phyloP scores from a whole-genome alignment of 306 rosid genomes.

The Malus sylvestris region DNA sequence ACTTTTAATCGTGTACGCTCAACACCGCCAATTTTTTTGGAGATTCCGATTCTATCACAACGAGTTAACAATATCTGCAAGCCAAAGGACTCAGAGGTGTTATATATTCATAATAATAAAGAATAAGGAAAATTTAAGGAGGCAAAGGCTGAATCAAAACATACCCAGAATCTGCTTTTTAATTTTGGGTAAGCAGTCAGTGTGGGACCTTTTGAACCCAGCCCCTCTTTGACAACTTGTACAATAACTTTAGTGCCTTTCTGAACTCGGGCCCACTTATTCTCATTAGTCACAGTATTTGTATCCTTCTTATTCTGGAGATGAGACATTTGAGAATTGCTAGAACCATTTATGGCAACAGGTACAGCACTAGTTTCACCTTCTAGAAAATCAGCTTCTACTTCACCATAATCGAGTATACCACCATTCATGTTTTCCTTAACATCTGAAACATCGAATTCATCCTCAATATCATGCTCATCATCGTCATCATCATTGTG shows the following conservation, averaged over 20 bases:
- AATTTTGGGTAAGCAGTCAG: slow-evolving; percentile 79
- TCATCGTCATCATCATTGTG: slow-evolving; percentile 52
- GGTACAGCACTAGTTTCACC: slow-evolving; percentile 37
- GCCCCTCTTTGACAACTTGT: slow-evolving; percentile 94
- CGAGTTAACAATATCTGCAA: slow-evolving; percentile 67
- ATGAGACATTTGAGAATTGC: slow-evolving; percentile 33
- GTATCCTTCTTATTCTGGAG: slow-evolving; percentile 38
- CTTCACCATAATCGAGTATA: slow-evolving; percentile 49
- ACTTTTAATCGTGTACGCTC: slow-evolving; percentile 91
- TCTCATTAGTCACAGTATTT: slow-evolving; percentile 27
- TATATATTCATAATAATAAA: slow-evolving; percentile 8
- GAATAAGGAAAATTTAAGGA: not conserved
- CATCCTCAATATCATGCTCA: slow-evolving; percentile 72
- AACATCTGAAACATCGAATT: slow-evolving; percentile 57
- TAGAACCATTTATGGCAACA: slow-evolving; percentile 41
- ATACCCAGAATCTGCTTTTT: slow-evolving; percentile 97
- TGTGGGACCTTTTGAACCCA: slow-evolving; percentile 87
- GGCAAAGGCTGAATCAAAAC: slow-evolving; percentile 8
- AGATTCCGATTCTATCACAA: slow-evolving; percentile 74
- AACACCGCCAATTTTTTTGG: slow-evolving; percentile 65
- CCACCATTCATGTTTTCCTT: slow-evolving; percentile 49
- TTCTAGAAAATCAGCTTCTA: slow-evolving; percentile 51
- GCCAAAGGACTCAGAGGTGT: slow-evolving; percentile 22
- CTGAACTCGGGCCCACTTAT: slow-evolving; percentile 70
- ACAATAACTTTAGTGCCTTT: slow-evolving; percentile 88